Evolutionary conservation across 148 eudicot genomes (phyloP).

Genomic region (Amaranthus hypochondriacus): DNA sequence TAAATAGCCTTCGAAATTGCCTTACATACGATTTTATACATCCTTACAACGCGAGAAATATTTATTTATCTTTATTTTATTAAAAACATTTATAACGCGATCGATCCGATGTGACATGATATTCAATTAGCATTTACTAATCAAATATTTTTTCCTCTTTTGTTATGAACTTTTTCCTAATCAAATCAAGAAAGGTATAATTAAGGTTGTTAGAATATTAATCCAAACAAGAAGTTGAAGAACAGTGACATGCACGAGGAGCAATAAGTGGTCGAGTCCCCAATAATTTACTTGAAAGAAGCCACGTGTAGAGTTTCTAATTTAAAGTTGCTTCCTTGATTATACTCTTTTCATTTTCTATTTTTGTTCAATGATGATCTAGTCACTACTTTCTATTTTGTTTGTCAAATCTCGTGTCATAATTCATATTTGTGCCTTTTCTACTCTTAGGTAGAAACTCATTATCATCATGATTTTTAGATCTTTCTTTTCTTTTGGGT

Average conservation of each 20-base stretch:
- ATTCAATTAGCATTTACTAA: too few species aligned
- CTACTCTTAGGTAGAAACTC: constrained; percentile 6
- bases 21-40: too few species aligned
- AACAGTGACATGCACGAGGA: constrained; percentile 16
- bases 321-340: constrained; percentile 11
- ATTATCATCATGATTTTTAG: constrained; percentile 1
- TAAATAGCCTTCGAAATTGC: too few species aligned
- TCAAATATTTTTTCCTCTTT: too few species aligned
- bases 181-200: not conserved
- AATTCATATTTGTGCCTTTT: constrained; percentile 13
- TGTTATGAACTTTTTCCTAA: not conserved
- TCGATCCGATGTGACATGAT: too few species aligned
- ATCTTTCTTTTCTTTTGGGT: constrained; percentile 17
- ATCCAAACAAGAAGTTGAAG: not conserved
- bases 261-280: not conserved
- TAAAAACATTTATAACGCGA: too few species aligned
- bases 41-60: too few species aligned
- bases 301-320: constrained; percentile 5
- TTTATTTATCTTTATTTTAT: too few species aligned
- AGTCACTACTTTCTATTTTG: constrained; percentile 25
- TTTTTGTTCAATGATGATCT: constrained; percentile 2
- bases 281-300: constrained; percentile 5
- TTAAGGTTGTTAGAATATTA: constrained; percentile 2
- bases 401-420: constrained; percentile 27
- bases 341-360: constrained; percentile 22